These are phyloP conservation scores for Gymnopus androsaceus DNA, from an alignment of 1,284 basidiomycete genomes.

Conservation along the genomic window DNA sequence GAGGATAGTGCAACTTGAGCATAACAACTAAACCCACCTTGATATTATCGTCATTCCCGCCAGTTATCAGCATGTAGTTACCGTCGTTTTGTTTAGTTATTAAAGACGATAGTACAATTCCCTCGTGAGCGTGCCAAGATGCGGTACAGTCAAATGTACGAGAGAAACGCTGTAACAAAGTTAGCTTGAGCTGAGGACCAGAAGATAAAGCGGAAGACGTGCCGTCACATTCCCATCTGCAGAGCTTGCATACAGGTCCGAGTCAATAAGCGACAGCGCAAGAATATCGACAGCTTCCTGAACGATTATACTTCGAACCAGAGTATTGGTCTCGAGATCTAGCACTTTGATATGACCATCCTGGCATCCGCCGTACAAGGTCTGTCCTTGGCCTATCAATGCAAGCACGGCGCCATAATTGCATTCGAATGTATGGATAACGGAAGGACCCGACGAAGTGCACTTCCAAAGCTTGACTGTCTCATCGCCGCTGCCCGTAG, in stretches of 20 bases:
- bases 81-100: constrained; percentile 42
- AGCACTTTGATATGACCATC: constrained; percentile 91
- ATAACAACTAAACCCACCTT: constrained; percentile 50
- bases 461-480: constrained; percentile 89
- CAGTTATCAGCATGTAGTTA: constrained; percentile 65
- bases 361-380: constrained; percentile 91
- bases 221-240: constrained; percentile 83
- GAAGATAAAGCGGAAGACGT: constrained; percentile 11
- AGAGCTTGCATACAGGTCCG: constrained; percentile 82
- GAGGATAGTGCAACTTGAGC: constrained; percentile 46
- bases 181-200: too few relatives aligned
- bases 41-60: constrained; percentile 83
- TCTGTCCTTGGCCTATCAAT: constrained; percentile 74
- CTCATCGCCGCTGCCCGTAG: constrained; percentile 89
- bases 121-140: constrained; percentile 79
- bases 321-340: constrained; percentile 87
- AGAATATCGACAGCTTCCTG: constrained; percentile 84
- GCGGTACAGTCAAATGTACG: constrained; percentile 82
- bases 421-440: constrained; percentile 66
- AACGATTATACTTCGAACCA: constrained; percentile 84
- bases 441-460: constrained; percentile 41
- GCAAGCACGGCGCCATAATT: constrained; percentile 77
- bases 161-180: constrained; percentile 66
- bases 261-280: constrained; percentile 72
- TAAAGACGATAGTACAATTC: constrained; percentile 80